Percentiles rank a stretch among this genome's conserved stretches.
Evolutionary conservation across 306 rosid genomes (phyloP).

Genomic region (Citrullus mucosospermus): DNA sequence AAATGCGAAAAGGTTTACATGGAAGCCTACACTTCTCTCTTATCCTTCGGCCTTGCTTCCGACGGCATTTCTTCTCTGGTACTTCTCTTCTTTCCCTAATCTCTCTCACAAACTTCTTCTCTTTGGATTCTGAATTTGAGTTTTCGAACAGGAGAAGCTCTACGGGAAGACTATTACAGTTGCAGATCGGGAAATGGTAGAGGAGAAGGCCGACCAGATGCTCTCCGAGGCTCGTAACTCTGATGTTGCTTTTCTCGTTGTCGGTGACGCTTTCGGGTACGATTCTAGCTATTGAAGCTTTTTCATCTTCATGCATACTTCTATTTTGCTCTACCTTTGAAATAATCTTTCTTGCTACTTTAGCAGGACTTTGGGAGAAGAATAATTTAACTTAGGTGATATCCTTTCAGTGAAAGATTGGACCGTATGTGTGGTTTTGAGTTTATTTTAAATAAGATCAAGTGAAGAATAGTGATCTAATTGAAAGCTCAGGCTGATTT

Average conservation of each 20-base stretch:
- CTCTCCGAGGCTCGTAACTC: slow-evolving; percentile 25
- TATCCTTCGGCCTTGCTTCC: slow-evolving; percentile 72
- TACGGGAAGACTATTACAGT: slow-evolving; percentile 58
- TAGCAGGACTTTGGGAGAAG: too few relatives aligned
- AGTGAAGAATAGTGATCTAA: not conserved
- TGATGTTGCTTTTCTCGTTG: slow-evolving; percentile 44
- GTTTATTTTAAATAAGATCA: too few relatives aligned
- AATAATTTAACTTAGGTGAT: too few relatives aligned
- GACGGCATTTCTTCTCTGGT: slow-evolving; percentile 63
- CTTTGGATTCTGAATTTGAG: not conserved
- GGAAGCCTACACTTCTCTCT: slow-evolving; percentile 90
- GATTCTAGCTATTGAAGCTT: not conserved
- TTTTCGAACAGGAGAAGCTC: slow-evolving; percentile 39
- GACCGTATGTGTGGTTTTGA: too few relatives aligned
- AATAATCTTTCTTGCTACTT: too few relatives aligned
- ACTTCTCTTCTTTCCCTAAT: not conserved
- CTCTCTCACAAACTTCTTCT: not conserved
- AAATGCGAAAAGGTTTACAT: slow-evolving; percentile 51
- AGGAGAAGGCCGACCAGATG: slow-evolving; percentile 51
- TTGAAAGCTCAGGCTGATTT: not conserved
- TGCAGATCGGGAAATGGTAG: slow-evolving; percentile 87
- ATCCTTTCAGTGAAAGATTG: too few relatives aligned
- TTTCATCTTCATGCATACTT: too few relatives aligned
- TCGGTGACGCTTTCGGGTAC: slow-evolving; percentile 51
- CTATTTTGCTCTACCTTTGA: too few relatives aligned